Conservation (phyloP, 257 asterid genomes). For the Nicotiana obtusifolia region DNA sequence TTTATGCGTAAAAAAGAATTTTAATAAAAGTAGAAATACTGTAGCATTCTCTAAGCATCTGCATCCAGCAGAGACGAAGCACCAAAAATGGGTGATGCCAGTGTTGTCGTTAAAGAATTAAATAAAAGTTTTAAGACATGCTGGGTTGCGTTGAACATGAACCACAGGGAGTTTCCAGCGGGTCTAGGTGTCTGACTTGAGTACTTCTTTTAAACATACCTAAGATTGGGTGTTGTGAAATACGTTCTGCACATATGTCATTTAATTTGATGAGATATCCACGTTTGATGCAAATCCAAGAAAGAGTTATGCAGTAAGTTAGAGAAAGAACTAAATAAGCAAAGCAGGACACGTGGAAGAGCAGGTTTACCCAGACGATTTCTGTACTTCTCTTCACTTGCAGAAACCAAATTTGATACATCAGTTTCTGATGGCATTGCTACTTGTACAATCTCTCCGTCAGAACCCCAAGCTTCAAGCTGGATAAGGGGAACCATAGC, state of each 20-base stretch:
- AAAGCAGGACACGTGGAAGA: slow-evolving; percentile 8
- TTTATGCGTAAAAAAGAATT: not conserved
- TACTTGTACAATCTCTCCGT: slow-evolving; percentile 66
- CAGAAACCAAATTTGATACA: slow-evolving; percentile 42
- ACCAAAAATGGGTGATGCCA: slow-evolving; percentile 1
- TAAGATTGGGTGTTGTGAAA: not conserved
- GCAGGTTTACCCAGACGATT: slow-evolving; percentile 52
- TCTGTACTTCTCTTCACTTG: slow-evolving; percentile 48
- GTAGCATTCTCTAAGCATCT: not conserved
- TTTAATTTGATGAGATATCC: not conserved
- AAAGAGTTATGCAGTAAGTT: not conserved
- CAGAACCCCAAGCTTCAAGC: slow-evolving; percentile 81
- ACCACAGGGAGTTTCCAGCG: not conserved
- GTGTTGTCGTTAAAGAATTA: not conserved
- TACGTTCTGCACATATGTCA: not conserved
- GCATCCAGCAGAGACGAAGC: not conserved
- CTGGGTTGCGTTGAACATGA: not conserved
- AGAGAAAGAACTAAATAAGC: not conserved
- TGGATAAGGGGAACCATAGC: slow-evolving; percentile 18
- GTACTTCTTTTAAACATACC: not conserved
- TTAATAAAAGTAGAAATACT: not conserved
- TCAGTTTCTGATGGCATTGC: slow-evolving; percentile 61
- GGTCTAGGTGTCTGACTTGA: not conserved
- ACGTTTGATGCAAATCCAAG: not conserved
- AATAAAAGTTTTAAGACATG: not conserved